Conservation (phyloP, 2,329 filamentous ascomycete species). For the Tolypocladium inflatum region DNA sequence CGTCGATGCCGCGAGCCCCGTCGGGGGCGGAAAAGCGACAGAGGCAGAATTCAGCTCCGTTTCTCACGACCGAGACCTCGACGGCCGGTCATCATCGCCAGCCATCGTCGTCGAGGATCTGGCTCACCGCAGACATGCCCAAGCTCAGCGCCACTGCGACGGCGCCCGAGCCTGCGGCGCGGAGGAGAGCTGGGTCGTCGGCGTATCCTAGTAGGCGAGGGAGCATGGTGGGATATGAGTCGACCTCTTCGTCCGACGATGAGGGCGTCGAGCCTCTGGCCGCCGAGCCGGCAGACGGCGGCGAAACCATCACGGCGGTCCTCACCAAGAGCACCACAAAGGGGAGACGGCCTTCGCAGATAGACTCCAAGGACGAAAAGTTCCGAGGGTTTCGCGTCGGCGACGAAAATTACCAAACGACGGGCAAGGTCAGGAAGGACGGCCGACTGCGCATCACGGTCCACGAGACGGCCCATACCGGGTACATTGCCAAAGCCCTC, state of each 20-base stretch:
- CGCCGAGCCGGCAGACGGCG: background rate
- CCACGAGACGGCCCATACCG: constrained; percentile 58
- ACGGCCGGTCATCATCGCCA: background rate
- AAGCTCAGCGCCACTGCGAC: background rate
- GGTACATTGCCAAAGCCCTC: constrained; percentile 65
- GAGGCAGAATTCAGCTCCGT: background rate
- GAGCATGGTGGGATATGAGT: background rate
- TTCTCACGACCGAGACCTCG: background rate
- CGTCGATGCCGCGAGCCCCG: background rate
- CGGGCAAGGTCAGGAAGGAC: constrained; percentile 56
- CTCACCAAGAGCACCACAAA: background rate
- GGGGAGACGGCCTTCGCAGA: background rate
- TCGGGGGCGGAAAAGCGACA: background rate
- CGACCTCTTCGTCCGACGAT: background rate
- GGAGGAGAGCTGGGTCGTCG: background rate
- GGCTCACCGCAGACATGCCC: background rate
- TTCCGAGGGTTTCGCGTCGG: background rate
- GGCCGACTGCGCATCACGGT: constrained; percentile 64
- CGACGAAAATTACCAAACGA: constrained; percentile 56
- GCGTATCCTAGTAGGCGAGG: background rate
- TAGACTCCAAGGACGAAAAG: background rate
- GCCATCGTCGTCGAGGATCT: background rate
- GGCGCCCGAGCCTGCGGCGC: background rate
- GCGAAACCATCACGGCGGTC: background rate
- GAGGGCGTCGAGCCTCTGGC: background rate